These are phyloP conservation scores for Diatrype stigma DNA, from an alignment of 2,329 filamentous ascomycete species.

Conservation along the genomic window DNA sequence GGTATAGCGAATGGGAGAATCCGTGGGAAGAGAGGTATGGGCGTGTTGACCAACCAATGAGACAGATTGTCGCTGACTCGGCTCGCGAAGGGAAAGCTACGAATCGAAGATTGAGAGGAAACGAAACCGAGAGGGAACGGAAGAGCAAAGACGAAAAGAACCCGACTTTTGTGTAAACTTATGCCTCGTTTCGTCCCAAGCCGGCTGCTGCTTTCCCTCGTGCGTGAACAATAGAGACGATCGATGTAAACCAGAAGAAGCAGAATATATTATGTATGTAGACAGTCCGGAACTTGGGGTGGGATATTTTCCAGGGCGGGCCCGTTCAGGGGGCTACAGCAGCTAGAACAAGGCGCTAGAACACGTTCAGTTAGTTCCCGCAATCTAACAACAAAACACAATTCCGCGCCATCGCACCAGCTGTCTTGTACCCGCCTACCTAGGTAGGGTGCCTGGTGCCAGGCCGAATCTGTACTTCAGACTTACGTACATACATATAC, in stretches of 20 bases:
- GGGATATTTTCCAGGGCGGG: not conserved
- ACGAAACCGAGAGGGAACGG: not conserved
- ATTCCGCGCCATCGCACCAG: not conserved
- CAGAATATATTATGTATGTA: no score
- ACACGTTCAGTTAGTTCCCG: not conserved
- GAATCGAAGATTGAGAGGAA: not conserved
- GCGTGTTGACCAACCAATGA: no score
- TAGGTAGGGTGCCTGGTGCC: no score
- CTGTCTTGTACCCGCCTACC: not conserved
- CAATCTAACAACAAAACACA: not conserved
- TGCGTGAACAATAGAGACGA: no score
- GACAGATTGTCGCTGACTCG: no score
- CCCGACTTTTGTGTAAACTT: no score
- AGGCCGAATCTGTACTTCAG: not conserved
- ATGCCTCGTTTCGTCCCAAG: no score
- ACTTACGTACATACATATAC: not conserved
- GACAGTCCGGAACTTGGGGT: not conserved
- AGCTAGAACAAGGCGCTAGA: not conserved
- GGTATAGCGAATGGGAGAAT: no score
- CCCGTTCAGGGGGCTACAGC: not conserved
- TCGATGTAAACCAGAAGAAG: no score
- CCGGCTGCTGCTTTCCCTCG: no score
- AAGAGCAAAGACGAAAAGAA: not conserved
- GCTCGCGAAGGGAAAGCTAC: not conserved
- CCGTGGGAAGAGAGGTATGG: no score